Evolutionary conservation across 805 yeast genomes (phyloP).

Genomic region (Nakazawaea peltata): DNA sequence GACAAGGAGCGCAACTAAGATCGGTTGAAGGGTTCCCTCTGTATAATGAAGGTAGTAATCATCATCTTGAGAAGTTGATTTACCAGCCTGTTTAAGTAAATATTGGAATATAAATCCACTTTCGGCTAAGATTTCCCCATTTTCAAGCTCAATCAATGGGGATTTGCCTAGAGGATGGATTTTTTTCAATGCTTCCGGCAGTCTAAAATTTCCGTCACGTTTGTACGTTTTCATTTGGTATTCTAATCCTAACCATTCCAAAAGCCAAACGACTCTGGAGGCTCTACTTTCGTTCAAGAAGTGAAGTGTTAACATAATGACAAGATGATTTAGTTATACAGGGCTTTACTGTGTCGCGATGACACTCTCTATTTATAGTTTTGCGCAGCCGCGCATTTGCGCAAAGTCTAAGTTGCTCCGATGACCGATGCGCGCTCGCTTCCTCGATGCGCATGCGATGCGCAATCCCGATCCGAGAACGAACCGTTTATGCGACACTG

Average conservation of each 20-base stretch:
- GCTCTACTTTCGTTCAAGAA: slow-evolving; percentile 51
- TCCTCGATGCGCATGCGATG: no score
- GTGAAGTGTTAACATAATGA: no score
- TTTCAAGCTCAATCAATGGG: slow-evolving; percentile 47
- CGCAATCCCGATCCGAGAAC: no score
- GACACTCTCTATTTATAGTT: no score
- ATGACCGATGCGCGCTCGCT: no score
- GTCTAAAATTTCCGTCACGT: slow-evolving; percentile 39
- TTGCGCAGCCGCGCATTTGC: no score
- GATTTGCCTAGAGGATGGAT: slow-evolving; percentile 59
- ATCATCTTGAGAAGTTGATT: slow-evolving; percentile 32
- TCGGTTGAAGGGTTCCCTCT: slow-evolving; percentile 58
- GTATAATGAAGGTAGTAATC: slow-evolving; percentile 46
- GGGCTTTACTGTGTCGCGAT: no score
- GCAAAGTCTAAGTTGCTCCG: no score
- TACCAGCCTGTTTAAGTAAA: slow-evolving; percentile 42
- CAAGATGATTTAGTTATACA: no score
- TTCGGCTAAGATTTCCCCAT: slow-evolving; percentile 41
- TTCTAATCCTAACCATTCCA: slow-evolving; percentile 51
- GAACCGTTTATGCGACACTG: no score
- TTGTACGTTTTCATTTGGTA: slow-evolving; percentile 47
- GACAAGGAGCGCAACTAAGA: slow-evolving; percentile 19
- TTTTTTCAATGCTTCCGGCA: slow-evolving; percentile 39
- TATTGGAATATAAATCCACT: slow-evolving; percentile 52
- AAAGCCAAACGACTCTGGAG: slow-evolving; percentile 52